Base-by-base conservation (phyloP, 768 basidiomycete genomes). In the Suillus variegatus region DNA sequence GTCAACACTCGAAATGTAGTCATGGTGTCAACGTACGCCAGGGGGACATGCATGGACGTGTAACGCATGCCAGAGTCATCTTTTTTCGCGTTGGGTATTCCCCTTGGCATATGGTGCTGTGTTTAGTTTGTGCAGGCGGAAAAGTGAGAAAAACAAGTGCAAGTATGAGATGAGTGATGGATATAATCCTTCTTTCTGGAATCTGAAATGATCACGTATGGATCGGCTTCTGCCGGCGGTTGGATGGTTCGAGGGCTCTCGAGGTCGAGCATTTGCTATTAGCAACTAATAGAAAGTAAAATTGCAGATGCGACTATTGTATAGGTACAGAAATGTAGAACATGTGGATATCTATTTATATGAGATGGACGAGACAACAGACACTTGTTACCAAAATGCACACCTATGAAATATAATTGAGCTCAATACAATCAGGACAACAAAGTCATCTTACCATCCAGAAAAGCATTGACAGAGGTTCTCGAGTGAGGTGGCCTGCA, bases 401-500 rank as follows among this genome's bases (percentile, higher is more conserved):
- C 90, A 92, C 84, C 84, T 85, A 65, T 18, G 46, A 47, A 66
- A 61, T 36, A 13, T 68, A 43, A 64, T 13, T 64, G 40, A 63
- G 58, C 62, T 38, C 38, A 52, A 28, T 2, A 13, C 7, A 62
- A 35, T 36, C 40, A 55, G 20, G 14, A 41, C 65, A 52, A 44
- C 9, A 35, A 18, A 36, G 43, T 35, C 9, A 25, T 75, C 86
- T 62, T 71, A 91, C 95, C 95, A 97, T 76, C 95, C 95, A 67
- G 94, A 93, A 82, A 97, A 97, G 73, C 94, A 95, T 75, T 97
- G 96, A 75, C 95, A 97, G 2, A 99, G 86, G 75, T 99, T 97
- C 77, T 98, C 96, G 52, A 98, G 76, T 16, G 93, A 90, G 5
- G 93, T 97, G 6, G 97, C 94, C 76, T 99, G 94, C 67, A 89